Evolutionary conservation across 345 rosid genomes (phyloP).

Genomic region (Nephelium lappaceum): DNA sequence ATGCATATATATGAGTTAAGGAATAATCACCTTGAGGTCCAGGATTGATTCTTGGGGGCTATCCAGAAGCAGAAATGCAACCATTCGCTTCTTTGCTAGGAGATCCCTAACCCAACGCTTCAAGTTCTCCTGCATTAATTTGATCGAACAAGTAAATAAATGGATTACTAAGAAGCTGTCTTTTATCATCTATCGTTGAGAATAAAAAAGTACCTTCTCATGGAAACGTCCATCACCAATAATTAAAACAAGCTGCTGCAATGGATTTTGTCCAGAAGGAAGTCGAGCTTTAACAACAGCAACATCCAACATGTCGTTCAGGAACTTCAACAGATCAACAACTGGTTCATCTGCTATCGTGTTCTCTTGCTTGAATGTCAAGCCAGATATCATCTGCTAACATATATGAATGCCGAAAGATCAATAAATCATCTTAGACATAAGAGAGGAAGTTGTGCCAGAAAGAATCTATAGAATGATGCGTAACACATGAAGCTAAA

Average conservation of each 20-base stretch:
- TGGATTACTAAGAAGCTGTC: background rate
- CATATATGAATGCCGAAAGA: constrained; percentile 1
- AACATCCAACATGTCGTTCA: constrained; percentile 70
- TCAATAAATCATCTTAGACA: background rate
- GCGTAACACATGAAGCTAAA: background rate
- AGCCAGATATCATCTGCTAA: constrained; percentile 76
- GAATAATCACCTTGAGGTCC: constrained; percentile 59
- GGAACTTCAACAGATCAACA: constrained; percentile 65
- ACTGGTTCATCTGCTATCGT: constrained; percentile 81
- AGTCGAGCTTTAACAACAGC: constrained; percentile 68
- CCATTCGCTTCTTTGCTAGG: constrained; percentile 80
- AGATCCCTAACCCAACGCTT: constrained; percentile 76
- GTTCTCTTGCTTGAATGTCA: constrained; percentile 91
- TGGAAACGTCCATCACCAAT: constrained; percentile 92
- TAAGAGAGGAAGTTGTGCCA: background rate
- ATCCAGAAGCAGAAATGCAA: constrained; percentile 84
- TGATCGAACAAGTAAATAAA: background rate
- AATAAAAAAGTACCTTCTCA: constrained; percentile 57
- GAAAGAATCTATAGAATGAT: background rate
- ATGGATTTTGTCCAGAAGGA: constrained; percentile 92
- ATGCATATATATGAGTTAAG: background rate
- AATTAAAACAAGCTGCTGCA: constrained; percentile 91
- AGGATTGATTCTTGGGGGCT: constrained; percentile 66
- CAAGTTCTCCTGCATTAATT: constrained; percentile 53
- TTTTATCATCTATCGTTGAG: background rate